Base-by-base conservation (phyloP, 129 eudicot species). In the Oenanthe sinensis region DNA sequence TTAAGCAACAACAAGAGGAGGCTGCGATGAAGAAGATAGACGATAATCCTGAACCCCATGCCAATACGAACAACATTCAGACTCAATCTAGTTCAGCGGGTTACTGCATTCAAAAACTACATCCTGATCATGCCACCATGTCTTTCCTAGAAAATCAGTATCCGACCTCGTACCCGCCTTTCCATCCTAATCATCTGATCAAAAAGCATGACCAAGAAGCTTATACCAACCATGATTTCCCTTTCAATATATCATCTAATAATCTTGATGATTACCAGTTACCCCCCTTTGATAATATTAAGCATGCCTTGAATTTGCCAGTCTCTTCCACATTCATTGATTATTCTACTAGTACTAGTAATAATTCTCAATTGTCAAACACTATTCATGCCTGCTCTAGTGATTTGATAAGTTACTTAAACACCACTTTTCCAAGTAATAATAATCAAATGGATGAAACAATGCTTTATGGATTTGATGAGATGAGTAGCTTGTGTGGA, bases 31-130 rank as follows among this genome's bases (percentile, higher is more conserved):
- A 19, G 22, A 36, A 15, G 87, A 85, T 44, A 72, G 11, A 74
- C 7, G 9, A 46, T 1, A 60, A 45, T 37, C 47, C 83, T 69
- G 44, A 69, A 5, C 28, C 22, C 47, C 24, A 39, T 28, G 47
- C 75, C 75, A 33, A 37, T 2, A 13, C 14, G 20, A 14, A 68
- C 44, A 15, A 30, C 12, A 30, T 28, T 37, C 73, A 68, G 22
- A 5, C 44, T 37, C 40, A 14, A 30, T 33, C 44, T 68, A 13
- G 12, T 67, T 14, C 72, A 67, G 9, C 84, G 39, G 70, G 85
- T 49, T 83, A 79, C 65, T 87, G 89, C 90, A 26, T 43, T 44
- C 84, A 86, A 15, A 88, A 85, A 24, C 15, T 24, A 24, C 68
- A 60, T 10, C 15, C 36, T 13, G 42, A 67, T 30, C 72, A 13